These are phyloP conservation scores for Venustampulla echinocandica DNA, from an alignment of 495 filamentous ascomycete species.

Conservation along the genomic window DNA sequence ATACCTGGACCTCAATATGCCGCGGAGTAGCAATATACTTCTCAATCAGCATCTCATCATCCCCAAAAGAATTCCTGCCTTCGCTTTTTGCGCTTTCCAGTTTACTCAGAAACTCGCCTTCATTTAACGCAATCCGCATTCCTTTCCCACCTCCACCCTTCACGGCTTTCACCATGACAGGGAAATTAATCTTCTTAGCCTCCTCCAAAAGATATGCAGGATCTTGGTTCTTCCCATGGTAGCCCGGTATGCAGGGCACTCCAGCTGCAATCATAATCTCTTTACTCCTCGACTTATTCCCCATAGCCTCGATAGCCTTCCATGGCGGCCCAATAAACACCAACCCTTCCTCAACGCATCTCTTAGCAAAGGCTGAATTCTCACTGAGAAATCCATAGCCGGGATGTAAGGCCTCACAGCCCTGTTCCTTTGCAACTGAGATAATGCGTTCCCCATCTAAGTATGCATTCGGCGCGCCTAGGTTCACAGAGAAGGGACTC, in stretches of 20 bases:
- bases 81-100: conserved; percentile 84
- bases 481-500: conserved; percentile 70
- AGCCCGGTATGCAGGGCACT: conserved; percentile 93
- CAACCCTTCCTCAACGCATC: conserved; percentile 83
- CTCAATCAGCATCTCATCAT: conserved; percentile 93
- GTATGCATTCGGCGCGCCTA: conserved; percentile 75
- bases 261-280: conserved; percentile 91
- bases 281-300: conserved; percentile 84
- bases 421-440: conserved; percentile 69
- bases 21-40: conserved; percentile 91
- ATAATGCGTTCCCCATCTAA: conserved; percentile 92
- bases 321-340: conserved; percentile 92
- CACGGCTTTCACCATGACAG: conserved; percentile 93
- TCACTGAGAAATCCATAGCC: conserved; percentile 97
- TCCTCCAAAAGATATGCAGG: conserved; percentile 58
- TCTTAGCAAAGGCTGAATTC: conserved; percentile 82
- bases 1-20: conserved; percentile 96
- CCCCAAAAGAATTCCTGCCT: conserved; percentile 84
- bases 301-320: conserved; percentile 93
- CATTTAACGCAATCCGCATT: conserved; percentile 83
- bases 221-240: conserved; percentile 83
- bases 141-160: conserved; percentile 96
- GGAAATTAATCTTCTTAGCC: conserved; percentile 77
- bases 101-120: conserved; percentile 72
- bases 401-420: conserved; percentile 86